phyloP scores from a whole-genome alignment of 495 filamentous ascomycete genomes.

The Tuber melanosporum region DNA sequence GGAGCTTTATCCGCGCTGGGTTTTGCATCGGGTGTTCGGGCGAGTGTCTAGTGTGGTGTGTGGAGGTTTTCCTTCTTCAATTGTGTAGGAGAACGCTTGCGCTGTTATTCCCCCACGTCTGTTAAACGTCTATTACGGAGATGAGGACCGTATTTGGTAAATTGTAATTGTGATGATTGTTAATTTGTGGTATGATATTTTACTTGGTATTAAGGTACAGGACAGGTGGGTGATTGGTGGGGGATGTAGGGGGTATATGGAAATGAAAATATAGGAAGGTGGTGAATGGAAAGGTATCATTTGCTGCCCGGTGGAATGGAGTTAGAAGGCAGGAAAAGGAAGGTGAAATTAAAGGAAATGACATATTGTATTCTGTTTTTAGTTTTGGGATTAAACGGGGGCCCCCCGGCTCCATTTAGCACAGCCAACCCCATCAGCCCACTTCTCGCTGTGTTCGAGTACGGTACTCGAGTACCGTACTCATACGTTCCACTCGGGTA shows the following conservation, averaged over 20 bases:
- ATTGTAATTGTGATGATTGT: not conserved
- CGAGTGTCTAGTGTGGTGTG: not conserved
- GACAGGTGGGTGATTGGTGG: not conserved
- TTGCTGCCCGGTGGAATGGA: not conserved
- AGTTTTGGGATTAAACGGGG: not conserved
- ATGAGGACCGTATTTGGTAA: not conserved
- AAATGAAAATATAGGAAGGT: not conserved
- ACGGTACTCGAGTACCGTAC: no score
- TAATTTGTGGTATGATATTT: not conserved
- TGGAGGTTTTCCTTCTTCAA: not conserved
- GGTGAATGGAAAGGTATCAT: not conserved
- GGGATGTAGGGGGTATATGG: not conserved
- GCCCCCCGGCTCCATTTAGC: not conserved
- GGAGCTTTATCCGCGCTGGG: not conserved
- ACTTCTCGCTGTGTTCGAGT: not conserved
- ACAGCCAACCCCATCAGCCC: no score
- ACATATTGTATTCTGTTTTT: not conserved
- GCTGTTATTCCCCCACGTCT: not conserved
- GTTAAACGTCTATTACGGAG: not conserved
- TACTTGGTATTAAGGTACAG: not conserved
- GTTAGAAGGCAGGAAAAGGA: not conserved
- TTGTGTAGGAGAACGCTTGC: not conserved
- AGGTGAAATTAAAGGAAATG: not conserved
- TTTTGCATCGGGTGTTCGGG: not conserved
- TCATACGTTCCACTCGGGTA: not conserved